Percentiles rank a stretch among this genome's conserved stretches.
Conservation (phyloP, 1,284 basidiomycete species). For the Cutaneotrichosporon arboriforme region DNA sequence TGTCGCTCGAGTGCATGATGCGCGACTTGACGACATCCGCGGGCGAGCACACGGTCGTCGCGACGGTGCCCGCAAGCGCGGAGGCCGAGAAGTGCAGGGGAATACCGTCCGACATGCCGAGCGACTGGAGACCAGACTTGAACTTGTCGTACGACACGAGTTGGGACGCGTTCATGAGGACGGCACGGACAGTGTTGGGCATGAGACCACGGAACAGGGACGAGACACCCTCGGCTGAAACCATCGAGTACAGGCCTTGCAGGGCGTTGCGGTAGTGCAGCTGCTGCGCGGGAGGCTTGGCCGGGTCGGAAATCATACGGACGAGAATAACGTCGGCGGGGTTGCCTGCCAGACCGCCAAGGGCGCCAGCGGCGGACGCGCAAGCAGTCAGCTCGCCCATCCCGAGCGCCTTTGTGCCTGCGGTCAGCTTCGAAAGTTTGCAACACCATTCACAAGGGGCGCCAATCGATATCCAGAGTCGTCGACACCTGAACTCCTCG, state of each 20-base stretch:
- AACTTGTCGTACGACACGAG: conserved; percentile 54
- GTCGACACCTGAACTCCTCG: too few species aligned
- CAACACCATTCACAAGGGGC: too few species aligned
- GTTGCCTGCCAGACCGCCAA: conserved; percentile 44
- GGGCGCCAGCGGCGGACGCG: conserved; percentile 38
- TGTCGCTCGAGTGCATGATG: conserved; percentile 48
- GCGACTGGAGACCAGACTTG: conserved; percentile 50
- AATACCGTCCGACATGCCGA: conserved; percentile 49
- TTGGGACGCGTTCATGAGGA: conserved; percentile 54
- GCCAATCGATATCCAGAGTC: too few species aligned
- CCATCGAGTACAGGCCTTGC: conserved; percentile 50
- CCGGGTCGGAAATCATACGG: conserved; percentile 46
- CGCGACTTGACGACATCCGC: conserved; percentile 52
- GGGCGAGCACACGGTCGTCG: conserved; percentile 52
- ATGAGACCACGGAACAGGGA: conserved; percentile 50
- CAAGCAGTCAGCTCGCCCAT: conserved; percentile 41
- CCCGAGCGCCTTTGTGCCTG: conserved; percentile 32
- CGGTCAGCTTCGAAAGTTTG: conserved; percentile 1
- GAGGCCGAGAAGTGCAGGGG: conserved; percentile 51
- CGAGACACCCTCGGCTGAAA: conserved; percentile 48
- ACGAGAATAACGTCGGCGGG: conserved; percentile 38
- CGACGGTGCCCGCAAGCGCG: conserved; percentile 53
- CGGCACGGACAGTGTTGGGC: conserved; percentile 52
- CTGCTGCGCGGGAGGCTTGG: conserved; percentile 35
- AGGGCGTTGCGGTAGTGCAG: conserved; percentile 48